phyloP scores from a whole-genome alignment of 192 early-diverging fungal genomes.

The Umbelopsis sp. region DNA sequence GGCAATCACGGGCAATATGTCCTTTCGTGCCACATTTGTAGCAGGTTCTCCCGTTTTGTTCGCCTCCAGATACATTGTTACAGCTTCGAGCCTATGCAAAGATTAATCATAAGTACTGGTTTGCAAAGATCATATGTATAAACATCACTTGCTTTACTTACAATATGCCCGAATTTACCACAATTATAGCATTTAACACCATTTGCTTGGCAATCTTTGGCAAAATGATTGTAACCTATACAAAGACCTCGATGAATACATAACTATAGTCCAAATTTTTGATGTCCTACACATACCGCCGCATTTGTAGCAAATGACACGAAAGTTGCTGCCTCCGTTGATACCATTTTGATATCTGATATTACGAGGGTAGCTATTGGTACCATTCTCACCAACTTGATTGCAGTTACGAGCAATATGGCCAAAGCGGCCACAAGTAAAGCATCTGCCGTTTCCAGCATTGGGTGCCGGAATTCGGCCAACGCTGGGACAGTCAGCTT shows the following conservation, averaged over 20 bases:
- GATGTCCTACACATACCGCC: conserved; percentile 29
- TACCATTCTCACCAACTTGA: not conserved
- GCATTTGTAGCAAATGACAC: conserved; percentile 55
- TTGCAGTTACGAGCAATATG: conserved; percentile 56
- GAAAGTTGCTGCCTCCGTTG: conserved; percentile 10
- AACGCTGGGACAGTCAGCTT: conserved; percentile 52
- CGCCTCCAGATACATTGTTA: conserved; percentile 24
- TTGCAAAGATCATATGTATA: not conserved
- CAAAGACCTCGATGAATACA: not conserved
- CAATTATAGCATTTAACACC: conserved; percentile 62
- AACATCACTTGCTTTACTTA: conserved; percentile 29
- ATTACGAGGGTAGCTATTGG: not conserved
- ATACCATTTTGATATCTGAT: conserved; percentile 24
- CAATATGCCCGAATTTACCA: conserved; percentile 55
- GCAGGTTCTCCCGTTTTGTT: conserved; percentile 43
- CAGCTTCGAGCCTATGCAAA: conserved; percentile 46
- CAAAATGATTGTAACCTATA: conserved; percentile 50
- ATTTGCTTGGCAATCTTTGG: conserved; percentile 54
- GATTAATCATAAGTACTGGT: not conserved
- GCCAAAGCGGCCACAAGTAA: conserved; percentile 53
- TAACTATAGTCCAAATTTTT: not conserved
- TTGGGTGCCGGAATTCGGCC: conserved; percentile 29
- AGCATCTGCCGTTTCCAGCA: conserved; percentile 40
- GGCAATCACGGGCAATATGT: conserved; percentile 44
- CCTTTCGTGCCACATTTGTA: conserved; percentile 46